These are phyloP conservation scores for Arthrobotrys conoides DNA, from an alignment of 2,329 filamentous ascomycete species.

Conservation along the genomic window DNA sequence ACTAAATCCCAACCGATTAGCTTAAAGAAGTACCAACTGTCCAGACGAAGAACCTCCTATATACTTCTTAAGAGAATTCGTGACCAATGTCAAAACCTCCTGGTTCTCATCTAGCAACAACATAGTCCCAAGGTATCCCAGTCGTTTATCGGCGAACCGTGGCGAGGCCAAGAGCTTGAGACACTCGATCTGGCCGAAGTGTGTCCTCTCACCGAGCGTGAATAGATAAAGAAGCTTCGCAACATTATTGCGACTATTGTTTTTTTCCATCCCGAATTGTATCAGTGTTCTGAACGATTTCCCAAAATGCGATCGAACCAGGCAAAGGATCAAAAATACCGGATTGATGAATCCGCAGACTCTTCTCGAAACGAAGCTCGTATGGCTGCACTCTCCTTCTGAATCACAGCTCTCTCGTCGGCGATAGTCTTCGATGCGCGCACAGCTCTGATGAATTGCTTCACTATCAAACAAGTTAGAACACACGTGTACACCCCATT, in stretches of 20 bases:
- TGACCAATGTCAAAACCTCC: conserved; percentile 95
- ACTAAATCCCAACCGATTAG: conserved; percentile 69
- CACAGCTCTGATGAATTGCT: conserved; percentile 99
- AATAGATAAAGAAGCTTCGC: conserved; percentile 98
- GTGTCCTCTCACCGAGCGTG: conserved; percentile 94
- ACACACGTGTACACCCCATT: neutral
- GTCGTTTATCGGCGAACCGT: conserved; percentile 95
- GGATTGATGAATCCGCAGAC: conserved; percentile 88
- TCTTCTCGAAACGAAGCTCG: conserved; percentile 98
- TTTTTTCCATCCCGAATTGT: too few relatives aligned
- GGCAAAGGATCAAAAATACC: conserved; percentile 72
- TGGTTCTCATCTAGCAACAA: conserved; percentile 97
- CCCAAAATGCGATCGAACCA: conserved; percentile 31
- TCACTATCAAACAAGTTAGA: conserved; percentile 75
- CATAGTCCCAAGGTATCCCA: conserved; percentile 97
- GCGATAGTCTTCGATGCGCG: conserved; percentile 98
- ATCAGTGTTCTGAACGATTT: neutral
- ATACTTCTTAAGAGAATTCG: conserved; percentile 97
- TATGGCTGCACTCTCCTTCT: conserved; percentile 98
- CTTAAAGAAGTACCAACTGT: neutral
- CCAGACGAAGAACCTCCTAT: conserved; percentile 62
- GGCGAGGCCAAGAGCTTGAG: conserved; percentile 96
- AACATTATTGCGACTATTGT: conserved; percentile 91
- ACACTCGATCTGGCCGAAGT: conserved; percentile 99
- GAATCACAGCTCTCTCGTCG: conserved; percentile 96